Evolutionary conservation across 371 early-diverging fungal species (phyloP).

Genomic region (Rhizopus arrhizus): DNA sequence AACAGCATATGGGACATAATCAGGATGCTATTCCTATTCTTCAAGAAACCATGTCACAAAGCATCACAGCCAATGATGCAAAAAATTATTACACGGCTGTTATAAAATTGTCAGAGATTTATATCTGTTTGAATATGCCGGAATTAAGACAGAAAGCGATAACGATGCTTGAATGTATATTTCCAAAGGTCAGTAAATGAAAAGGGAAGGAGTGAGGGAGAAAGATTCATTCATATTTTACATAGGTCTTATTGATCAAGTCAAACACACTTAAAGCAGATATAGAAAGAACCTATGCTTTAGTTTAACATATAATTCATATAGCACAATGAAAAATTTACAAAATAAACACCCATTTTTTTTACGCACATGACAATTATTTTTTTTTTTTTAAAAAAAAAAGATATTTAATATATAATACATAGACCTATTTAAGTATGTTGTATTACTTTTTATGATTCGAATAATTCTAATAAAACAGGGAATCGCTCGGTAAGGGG

Average conservation of each 20-base stretch:
- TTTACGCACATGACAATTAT: too few relatives aligned
- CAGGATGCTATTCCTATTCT: constrained; percentile 24
- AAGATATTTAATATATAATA: too few relatives aligned
- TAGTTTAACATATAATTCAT: too few relatives aligned
- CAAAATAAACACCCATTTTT: too few relatives aligned
- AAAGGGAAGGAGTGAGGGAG: neutral
- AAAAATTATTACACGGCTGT: constrained; percentile 21
- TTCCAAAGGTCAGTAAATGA: constrained; percentile 14
- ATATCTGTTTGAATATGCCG: constrained; percentile 4
- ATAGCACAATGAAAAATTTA: too few relatives aligned
- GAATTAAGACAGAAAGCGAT: constrained; percentile 13
- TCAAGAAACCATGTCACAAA: constrained; percentile 16
- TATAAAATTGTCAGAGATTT: constrained; percentile 23
- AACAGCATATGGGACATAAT: constrained; percentile 20
- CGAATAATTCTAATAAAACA: neutral
- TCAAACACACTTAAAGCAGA: constrained; percentile 22
- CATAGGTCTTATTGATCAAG: constrained; percentile 24
- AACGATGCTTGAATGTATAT: constrained; percentile 16
- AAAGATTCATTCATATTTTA: neutral
- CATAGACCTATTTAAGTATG: neutral
- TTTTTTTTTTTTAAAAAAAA: too few relatives aligned
- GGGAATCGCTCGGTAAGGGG: neutral
- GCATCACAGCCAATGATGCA: constrained; percentile 15
- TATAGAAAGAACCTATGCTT: too few relatives aligned
- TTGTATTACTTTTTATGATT: neutral